Evolutionary conservation across 495 filamentous ascomycete species (phyloP), one percentile per base, ranked within the genome.

Genomic region (Usnea hakonensis): DNA sequence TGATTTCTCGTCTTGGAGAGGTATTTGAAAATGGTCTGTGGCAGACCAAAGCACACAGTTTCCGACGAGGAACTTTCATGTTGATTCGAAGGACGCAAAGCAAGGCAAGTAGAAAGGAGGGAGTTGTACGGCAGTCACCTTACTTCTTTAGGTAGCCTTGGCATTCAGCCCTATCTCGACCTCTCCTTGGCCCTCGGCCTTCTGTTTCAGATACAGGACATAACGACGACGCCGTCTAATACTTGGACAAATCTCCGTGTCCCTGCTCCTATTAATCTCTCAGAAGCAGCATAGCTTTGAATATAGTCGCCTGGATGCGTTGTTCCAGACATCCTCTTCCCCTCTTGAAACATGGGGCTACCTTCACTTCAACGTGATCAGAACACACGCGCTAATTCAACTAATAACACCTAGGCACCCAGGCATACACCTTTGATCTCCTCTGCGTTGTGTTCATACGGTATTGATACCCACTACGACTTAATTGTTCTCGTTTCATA

Each of bases 21-120:
- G 79, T 77, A 14, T 65, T 69, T 13, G 79, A 82, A 63, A 83
- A 83, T 57, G 57, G 64, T 44, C 70, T 67, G 30, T 62, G 62
- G 28, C 40, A 33, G 5, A 58, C 30, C 16, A 55, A 41, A 19
- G 16, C 0, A n/a, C 3, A 30, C 16, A 68, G 11, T 26, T 14
- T 67, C 40, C 54, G 48, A 16, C 55, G 41, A 23, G 62, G 62
- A n/a, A 60, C 43, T 33, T 65, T 63, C 64, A 64, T 66, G 2
- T 28, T 62, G 9, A 5, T 26, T 6, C 4, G 3, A 30, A 5
- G 17, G 10, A 16, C 10, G 23, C 7, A 48, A 48, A 11, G 13
- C 10, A 30, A 28, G 23, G 1, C 44, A 28, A 16, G 4, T 48
- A 13, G 16, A 26, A 30, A 30, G 0, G 9, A 30, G 0, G 0